Conservation (phyloP, 768 basidiomycete species). For the Russula sp. region DNA sequence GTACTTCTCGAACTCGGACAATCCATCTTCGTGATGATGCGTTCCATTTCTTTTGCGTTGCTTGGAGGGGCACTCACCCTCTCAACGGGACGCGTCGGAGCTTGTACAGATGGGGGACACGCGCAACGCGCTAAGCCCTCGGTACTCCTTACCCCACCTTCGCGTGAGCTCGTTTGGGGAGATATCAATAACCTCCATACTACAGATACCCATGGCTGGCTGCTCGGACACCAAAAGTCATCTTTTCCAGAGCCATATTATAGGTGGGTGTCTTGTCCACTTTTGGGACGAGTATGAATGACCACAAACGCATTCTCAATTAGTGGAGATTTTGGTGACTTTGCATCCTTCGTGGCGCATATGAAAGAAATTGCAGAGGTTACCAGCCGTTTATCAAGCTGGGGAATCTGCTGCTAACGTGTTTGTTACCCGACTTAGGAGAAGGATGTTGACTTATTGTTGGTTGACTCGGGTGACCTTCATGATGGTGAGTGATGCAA, state of each 20-base stretch:
- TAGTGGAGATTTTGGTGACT: slow-evolving; percentile 68
- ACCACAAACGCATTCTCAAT: not conserved
- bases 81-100: too few species aligned
- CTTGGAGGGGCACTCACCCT: too few species aligned
- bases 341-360: slow-evolving; percentile 76
- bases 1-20: too few species aligned
- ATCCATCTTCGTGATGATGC: too few species aligned
- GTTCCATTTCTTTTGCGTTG: too few species aligned
- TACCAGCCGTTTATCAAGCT: not conserved
- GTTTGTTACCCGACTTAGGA: not conserved
- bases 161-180: slow-evolving; percentile 74
- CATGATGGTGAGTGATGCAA: slow-evolving; percentile 45
- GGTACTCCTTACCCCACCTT: slow-evolving; percentile 45
- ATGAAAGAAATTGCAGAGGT: slow-evolving; percentile 72
- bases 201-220: slow-evolving; percentile 78
- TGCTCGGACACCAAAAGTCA: slow-evolving; percentile 75
- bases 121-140: slow-evolving; percentile 34
- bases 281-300: too few species aligned
- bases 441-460: slow-evolving; percentile 37
- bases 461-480: slow-evolving; percentile 76
- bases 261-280: slow-evolving; percentile 32
- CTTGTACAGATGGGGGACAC: slow-evolving; percentile 23
- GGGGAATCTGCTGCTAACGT: not conserved
- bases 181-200: slow-evolving; percentile 85
- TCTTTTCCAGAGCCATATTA: slow-evolving; percentile 73